A percentile compares a stretch with the other conserved stretches of the same genome.
These are phyloP conservation scores for Trichophyton simii DNA, from an alignment of 2,329 filamentous ascomycete species.

Conservation along the genomic window DNA sequence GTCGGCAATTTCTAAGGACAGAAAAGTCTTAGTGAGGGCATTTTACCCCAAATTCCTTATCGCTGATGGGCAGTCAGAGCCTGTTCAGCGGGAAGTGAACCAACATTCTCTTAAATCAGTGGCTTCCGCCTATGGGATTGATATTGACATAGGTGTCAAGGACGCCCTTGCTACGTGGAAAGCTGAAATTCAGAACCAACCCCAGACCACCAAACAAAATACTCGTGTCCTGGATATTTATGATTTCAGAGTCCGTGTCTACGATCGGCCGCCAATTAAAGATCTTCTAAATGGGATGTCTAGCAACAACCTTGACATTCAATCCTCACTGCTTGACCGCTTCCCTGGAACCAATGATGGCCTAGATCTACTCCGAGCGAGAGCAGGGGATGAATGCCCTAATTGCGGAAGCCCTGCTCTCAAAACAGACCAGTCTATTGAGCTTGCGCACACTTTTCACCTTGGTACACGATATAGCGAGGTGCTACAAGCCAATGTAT, in stretches of 20 bases:
- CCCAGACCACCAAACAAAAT: background rate
- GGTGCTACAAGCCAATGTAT: conserved; percentile 55
- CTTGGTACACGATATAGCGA: conserved; percentile 79
- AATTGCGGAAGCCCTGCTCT: conserved; percentile 54
- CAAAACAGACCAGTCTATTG: conserved; percentile 59
- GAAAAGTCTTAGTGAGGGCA: conserved; percentile 54
- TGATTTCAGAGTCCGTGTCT: conserved; percentile 29
- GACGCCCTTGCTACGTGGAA: conserved; percentile 44
- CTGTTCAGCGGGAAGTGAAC: conserved; percentile 37
- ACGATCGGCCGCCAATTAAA: conserved; percentile 28
- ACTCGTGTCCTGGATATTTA: conserved; percentile 28
- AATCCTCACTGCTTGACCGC: conserved; percentile 25
- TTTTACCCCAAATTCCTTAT: conserved; percentile 47
- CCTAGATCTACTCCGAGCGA: conserved; percentile 53
- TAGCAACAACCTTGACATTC: conserved; percentile 17
- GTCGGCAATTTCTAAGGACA: conserved; percentile 41
- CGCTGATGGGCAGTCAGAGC: conserved; percentile 20
- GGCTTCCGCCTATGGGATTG: conserved; percentile 40
- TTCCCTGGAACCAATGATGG: conserved; percentile 31
- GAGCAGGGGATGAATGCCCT: conserved; percentile 59
- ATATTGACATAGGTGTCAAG: conserved; percentile 60
- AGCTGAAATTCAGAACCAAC: background rate
- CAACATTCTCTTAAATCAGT: conserved; percentile 52
- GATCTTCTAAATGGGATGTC: conserved; percentile 19
- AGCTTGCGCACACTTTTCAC: conserved; percentile 91